These are phyloP conservation scores for Lipomyces sp. DNA, from an alignment of 805 yeast genomes.

Conservation along the genomic window DNA sequence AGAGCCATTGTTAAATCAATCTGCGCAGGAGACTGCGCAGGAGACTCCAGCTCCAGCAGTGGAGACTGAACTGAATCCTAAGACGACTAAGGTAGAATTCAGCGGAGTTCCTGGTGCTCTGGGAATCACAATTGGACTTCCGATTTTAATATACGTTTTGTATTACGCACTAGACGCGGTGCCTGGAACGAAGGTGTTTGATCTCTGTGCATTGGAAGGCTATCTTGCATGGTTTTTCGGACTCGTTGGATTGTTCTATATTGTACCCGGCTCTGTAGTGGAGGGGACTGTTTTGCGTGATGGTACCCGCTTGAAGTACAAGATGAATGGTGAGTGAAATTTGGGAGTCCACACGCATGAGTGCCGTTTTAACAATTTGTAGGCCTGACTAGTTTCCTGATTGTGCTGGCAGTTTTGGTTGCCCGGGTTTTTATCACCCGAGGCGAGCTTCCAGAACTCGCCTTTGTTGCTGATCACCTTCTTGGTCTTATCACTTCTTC, in stretches of 20 bases:
- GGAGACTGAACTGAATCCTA: conserved; percentile 58
- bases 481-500: conserved; percentile 67
- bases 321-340: conserved; percentile 70
- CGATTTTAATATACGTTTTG: conserved; percentile 62
- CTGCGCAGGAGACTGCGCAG: not conserved
- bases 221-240: conserved; percentile 75
- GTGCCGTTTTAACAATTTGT: not conserved
- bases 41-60: conserved; percentile 1
- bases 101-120: conserved; percentile 77
- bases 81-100: conserved; percentile 73
- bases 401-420: conserved; percentile 50
- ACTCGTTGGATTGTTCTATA: conserved; percentile 64
- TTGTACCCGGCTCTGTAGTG: conserved; percentile 66
- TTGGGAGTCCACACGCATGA: not conserved
- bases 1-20: conserved; percentile 17
- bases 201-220: conserved; percentile 56
- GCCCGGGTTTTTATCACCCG: conserved; percentile 59
- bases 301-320: conserved; percentile 70
- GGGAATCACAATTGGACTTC: conserved; percentile 67
- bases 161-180: conserved; percentile 64
- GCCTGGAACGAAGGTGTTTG: conserved; percentile 42
- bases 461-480: conserved; percentile 70
- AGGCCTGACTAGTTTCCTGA: conserved; percentile 50
- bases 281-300: conserved; percentile 77
- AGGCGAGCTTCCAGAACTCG: conserved; percentile 61